Percentiles rank a stretch among this genome's conserved stretches.
Evolutionary conservation across 192 early-diverging fungal species (phyloP).

Genomic region (Gonapodya sp.): DNA sequence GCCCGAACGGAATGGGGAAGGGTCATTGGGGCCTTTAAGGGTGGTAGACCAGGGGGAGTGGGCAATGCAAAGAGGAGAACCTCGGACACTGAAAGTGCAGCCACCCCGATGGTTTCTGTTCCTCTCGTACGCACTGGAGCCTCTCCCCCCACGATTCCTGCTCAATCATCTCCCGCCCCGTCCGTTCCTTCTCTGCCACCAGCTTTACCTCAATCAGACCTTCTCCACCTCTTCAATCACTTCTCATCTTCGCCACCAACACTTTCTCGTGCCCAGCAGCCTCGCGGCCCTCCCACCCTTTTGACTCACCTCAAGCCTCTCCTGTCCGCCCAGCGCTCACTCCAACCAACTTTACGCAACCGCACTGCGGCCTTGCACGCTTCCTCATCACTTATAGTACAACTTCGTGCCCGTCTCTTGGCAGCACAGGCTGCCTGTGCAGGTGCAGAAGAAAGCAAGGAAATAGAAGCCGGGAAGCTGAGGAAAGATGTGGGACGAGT

Average conservation of each 20-base stretch:
- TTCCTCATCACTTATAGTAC: neutral
- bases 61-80: neutral
- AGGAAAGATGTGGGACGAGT: neutral
- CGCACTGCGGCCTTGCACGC: neutral
- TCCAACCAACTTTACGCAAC: too few species aligned
- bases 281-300: neutral
- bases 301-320: neutral
- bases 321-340: neutral
- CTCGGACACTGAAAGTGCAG: too few species aligned
- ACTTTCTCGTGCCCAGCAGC: neutral
- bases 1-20: neutral
- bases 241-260: neutral
- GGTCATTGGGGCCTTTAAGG: neutral
- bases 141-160: neutral
- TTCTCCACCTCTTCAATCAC: neutral
- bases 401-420: neutral
- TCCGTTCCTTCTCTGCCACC: neutral
- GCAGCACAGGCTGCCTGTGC: neutral
- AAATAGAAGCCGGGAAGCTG: neutral
- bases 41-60: neutral
- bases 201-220: too few species aligned
- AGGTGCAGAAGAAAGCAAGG: neutral
- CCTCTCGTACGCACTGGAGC: neutral
- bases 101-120: neutral
- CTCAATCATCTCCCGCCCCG: neutral